Evolutionary conservation across 805 yeast species (phyloP).

Genomic region (Yamadazyma sp.): DNA sequence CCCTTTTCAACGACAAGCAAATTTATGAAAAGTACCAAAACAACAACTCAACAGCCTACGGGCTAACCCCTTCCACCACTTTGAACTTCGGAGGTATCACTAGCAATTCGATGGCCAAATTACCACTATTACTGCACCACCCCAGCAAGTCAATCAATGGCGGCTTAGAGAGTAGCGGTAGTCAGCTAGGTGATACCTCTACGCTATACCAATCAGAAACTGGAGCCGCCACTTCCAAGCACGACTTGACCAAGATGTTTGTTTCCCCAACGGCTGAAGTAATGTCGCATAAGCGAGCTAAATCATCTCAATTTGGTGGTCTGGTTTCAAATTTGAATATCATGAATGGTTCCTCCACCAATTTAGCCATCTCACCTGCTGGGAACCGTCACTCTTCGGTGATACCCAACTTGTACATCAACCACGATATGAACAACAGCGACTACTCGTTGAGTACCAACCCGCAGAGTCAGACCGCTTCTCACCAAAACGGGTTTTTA

Average conservation of each 20-base stretch:
- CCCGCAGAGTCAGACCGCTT: background rate
- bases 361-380: constrained; percentile 20
- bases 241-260: constrained; percentile 54
- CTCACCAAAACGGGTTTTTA: background rate
- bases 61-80: constrained; percentile 25
- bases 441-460: constrained; percentile 23
- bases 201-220: constrained; percentile 33
- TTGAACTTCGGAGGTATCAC: constrained; percentile 15
- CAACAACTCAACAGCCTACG: constrained; percentile 16
- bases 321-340: constrained; percentile 19
- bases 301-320: constrained; percentile 24
- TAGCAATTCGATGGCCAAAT: constrained; percentile 26
- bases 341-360: constrained; percentile 16
- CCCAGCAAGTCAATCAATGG: constrained; percentile 21
- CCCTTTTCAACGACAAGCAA: constrained; percentile 33
- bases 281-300: constrained; percentile 45
- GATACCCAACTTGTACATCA: constrained; percentile 39
- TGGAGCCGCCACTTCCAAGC: constrained; percentile 34
- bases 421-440: constrained; percentile 37
- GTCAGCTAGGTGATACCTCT: constrained; percentile 32
- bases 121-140: constrained; percentile 34
- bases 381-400: constrained; percentile 29
- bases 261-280: constrained; percentile 82
- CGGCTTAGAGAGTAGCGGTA: constrained; percentile 14
- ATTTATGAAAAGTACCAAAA: constrained; percentile 24